Conservation (phyloP, 2,329 filamentous ascomycete species). For the Trichoderma citrinoviride region DNA sequence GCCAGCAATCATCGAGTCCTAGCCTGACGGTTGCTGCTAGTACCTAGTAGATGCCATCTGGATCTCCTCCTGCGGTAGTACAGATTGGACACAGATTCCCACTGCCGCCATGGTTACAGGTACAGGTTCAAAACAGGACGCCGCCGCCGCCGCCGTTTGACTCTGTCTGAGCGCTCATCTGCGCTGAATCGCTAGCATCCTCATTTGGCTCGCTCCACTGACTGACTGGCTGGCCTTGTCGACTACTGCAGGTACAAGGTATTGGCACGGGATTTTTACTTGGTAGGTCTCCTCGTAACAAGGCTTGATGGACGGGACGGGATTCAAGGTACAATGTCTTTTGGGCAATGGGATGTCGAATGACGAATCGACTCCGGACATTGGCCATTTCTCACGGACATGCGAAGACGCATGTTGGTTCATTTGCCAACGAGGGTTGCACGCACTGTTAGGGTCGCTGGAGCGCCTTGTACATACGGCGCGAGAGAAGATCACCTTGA, state of each 20-base stretch:
- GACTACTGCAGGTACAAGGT: neutral
- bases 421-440: no score
- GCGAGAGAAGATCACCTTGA: neutral
- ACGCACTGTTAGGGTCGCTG: no score
- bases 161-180: slow-evolving; percentile 14
- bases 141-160: neutral
- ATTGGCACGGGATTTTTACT: neutral
- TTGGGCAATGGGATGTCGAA: no score
- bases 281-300: no score
- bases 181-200: slow-evolving; percentile 13
- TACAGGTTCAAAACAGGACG: neutral
- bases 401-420: no score
- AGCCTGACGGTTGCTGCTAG: neutral
- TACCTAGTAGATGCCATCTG: no score
- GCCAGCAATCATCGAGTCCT: neutral
- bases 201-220: slow-evolving; percentile 7
- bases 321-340: no score
- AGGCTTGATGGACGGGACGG: no score
- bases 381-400: no score
- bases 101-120: slow-evolving; percentile 4
- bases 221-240: neutral
- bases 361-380: no score
- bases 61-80: neutral
- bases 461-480: no score
- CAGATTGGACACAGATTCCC: neutral